A percentile compares a stretch with the other conserved stretches of the same genome.
Evolutionary conservation across 768 basidiomycete genomes (phyloP).

Genomic region (Lactarius pseudohatsudake): DNA sequence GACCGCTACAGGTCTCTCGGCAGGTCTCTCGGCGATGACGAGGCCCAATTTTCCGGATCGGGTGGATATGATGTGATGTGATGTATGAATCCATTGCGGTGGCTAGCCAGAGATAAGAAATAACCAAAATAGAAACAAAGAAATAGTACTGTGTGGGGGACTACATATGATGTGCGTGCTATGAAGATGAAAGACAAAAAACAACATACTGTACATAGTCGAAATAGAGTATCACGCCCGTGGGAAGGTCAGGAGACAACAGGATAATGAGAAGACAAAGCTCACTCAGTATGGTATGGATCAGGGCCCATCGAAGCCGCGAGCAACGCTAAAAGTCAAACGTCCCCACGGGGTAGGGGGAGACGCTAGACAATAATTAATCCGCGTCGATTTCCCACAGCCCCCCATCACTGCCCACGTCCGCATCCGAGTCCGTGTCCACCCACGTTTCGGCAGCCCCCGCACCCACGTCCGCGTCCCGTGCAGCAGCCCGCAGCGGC

Average conservation of each 20-base stretch:
- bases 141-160: not conserved
- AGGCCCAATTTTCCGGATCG: not conserved
- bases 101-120: not conserved
- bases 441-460: slow-evolving; percentile 25
- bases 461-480: not conserved
- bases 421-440: slow-evolving; percentile 27
- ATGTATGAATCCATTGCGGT: slow-evolving; percentile 1
- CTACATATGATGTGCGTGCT: not conserved
- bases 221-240: not conserved
- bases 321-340: not conserved
- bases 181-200: not conserved
- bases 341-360: not conserved
- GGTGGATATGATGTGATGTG: not conserved
- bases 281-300: not conserved
- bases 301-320: not conserved
- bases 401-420: not conserved
- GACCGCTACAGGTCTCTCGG: not conserved
- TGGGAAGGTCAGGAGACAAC: not conserved
- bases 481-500: too few relatives aligned
- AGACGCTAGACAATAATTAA: not conserved
- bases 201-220: not conserved
- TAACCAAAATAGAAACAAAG: not conserved
- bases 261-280: not conserved
- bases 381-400: slow-evolving; percentile 4
- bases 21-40: not conserved